Evolutionary conservation across 129 eudicot genomes (phyloP).

Genomic region (Flaveria bidentis): DNA sequence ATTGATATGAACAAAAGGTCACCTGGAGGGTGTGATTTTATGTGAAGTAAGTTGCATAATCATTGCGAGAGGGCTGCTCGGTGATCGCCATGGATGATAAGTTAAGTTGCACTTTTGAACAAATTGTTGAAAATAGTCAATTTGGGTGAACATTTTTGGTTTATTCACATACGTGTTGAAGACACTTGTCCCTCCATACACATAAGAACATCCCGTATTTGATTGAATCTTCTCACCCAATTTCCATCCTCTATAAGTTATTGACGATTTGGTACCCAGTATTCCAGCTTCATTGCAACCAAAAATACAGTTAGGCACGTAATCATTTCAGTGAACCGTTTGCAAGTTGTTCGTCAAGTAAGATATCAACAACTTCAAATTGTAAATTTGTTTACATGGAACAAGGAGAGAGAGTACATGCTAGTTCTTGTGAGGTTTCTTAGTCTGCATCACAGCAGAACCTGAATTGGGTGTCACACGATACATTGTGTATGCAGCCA

Average conservation of each 20-base stretch:
- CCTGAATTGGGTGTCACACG: constrained; percentile 55
- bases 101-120: constrained; percentile 14
- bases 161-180: constrained; percentile 54
- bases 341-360: neutral
- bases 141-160: constrained; percentile 81
- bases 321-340: no score
- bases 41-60: constrained; percentile 58
- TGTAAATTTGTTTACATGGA: constrained; percentile 1
- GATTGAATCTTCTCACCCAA: constrained; percentile 30
- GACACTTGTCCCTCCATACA: constrained; percentile 88
- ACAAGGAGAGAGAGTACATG: constrained; percentile 42
- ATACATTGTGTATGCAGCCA: constrained; percentile 78
- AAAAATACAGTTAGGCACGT: neutral
- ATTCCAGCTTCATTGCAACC: constrained; percentile 44
- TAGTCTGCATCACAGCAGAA: constrained; percentile 77
- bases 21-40: constrained; percentile 56
- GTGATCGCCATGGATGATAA: constrained; percentile 56
- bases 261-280: constrained; percentile 52
- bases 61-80: constrained; percentile 55
- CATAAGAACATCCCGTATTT: constrained; percentile 60
- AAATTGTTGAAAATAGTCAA: constrained; percentile 56
- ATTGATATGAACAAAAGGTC: neutral
- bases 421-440: constrained; percentile 53
- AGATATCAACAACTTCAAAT: neutral
- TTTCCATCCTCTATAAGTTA: constrained; percentile 48